Evolutionary conservation across 2,329 filamentous ascomycete species (phyloP).

Genomic region (Tolypocladium endophyticum): DNA sequence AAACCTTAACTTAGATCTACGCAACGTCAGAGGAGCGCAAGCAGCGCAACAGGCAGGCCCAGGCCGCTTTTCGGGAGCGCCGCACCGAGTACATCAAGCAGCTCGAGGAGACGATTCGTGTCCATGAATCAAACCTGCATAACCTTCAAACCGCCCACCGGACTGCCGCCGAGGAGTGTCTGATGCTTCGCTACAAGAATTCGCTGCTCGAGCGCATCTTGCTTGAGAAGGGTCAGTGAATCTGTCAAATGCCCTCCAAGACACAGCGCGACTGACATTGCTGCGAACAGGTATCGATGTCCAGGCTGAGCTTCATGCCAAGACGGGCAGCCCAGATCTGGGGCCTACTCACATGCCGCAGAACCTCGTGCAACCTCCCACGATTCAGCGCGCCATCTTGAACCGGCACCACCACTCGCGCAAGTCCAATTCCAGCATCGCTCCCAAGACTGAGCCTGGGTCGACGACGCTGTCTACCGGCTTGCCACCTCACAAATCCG

Average conservation of each 20-base stretch:
- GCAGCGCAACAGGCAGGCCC: conserved; percentile 92
- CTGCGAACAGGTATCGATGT: conserved; percentile 75
- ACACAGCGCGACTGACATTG: not conserved
- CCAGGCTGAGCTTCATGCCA: conserved; percentile 86
- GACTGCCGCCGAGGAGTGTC: conserved; percentile 86
- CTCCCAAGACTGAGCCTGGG: conserved; percentile 59
- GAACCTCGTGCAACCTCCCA: conserved; percentile 60
- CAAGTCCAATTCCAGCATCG: conserved; percentile 61
- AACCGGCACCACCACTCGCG: conserved; percentile 70
- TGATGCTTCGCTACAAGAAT: conserved; percentile 98
- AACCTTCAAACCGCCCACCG: conserved; percentile 90
- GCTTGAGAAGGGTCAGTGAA: conserved; percentile 76
- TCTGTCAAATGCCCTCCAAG: too few species aligned
- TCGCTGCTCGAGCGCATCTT: conserved; percentile 90
- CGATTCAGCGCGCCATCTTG: conserved; percentile 70
- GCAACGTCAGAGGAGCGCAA: conserved; percentile 97
- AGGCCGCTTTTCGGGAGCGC: conserved; percentile 92
- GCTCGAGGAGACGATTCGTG: conserved; percentile 91
- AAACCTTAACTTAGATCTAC: conserved; percentile 60
- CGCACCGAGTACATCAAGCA: conserved; percentile 99
- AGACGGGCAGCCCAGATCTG: conserved; percentile 77
- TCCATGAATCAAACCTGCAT: conserved; percentile 89
- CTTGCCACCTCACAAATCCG: conserved; percentile 43
- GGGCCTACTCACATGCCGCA: conserved; percentile 58
- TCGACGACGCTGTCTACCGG: conserved; percentile 32